phyloP scores from a whole-genome alignment of 441 rosid genomes.

The Populus tomentosa region DNA sequence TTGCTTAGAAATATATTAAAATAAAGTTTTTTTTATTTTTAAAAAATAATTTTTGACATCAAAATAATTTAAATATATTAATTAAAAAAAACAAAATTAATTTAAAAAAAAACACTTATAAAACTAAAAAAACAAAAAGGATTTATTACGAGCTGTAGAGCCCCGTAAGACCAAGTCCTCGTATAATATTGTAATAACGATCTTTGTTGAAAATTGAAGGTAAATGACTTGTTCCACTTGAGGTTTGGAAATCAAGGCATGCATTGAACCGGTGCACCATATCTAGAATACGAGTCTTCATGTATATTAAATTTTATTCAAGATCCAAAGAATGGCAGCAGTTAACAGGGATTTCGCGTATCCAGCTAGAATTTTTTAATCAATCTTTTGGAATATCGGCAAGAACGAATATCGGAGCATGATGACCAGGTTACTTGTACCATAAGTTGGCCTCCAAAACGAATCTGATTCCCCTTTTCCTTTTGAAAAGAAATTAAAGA shows the following conservation, averaged over 20 bases:
- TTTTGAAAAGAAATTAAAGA: neutral
- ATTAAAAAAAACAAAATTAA: no score
- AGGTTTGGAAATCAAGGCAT: neutral
- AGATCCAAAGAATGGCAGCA: neutral
- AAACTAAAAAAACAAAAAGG: no score
- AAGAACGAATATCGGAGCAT: neutral
- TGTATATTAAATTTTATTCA: neutral
- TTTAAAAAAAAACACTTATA: no score
- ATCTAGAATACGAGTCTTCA: neutral
- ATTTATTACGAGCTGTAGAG: no score
- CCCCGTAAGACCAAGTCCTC: no score
- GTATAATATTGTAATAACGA: neutral
- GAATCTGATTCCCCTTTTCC: neutral
- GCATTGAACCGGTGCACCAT: neutral
- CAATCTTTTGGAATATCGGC: neutral
- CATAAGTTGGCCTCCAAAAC: neutral
- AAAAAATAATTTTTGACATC: fast-evolving
- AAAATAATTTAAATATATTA: no score
- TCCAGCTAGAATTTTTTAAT: neutral
- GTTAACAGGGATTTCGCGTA: neutral
- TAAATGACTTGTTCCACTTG: neutral
- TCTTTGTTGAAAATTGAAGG: neutral
- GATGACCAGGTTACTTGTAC: neutral
- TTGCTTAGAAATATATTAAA: fast-evolving
- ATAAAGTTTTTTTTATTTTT: no score